Conservation (phyloP, 2,329 filamentous ascomycete species). For the Cladosporium sp. region DNA sequence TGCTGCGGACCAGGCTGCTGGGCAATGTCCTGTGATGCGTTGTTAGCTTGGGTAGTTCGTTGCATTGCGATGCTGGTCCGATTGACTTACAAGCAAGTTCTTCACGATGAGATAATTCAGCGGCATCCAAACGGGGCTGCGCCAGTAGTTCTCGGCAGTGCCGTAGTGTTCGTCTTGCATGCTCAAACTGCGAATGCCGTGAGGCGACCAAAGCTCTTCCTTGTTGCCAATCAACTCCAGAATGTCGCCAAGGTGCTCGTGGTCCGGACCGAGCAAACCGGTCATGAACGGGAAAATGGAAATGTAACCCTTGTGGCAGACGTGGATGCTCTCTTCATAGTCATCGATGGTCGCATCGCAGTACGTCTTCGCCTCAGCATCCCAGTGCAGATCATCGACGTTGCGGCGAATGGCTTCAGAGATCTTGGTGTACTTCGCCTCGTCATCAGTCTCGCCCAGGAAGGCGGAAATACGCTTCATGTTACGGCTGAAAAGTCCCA, state of each 20-base stretch:
- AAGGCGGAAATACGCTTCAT: conserved; percentile 72
- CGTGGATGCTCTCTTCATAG: conserved; percentile 81
- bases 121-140: conserved; percentile 90
- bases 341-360: conserved; percentile 95
- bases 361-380: conserved; percentile 70
- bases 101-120: conserved; percentile 87
- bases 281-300: conserved; percentile 89
- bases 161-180: conserved; percentile 77
- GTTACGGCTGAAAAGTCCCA: conserved; percentile 92
- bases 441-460: conserved; percentile 73
- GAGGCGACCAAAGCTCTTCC: conserved; percentile 81
- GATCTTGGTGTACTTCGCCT: conserved; percentile 63
- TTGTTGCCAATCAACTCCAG: conserved; percentile 75
- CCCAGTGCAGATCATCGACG: conserved; percentile 92
- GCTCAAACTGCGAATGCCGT: conserved; percentile 86
- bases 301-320: conserved; percentile 96
- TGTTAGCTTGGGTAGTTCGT: conserved; percentile 1
- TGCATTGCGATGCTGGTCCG: too few relatives aligned
- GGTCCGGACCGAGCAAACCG: conserved; percentile 69
- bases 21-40: conserved; percentile 54
- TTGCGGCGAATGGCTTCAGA: conserved; percentile 77
- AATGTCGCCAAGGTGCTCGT: conserved; percentile 67
- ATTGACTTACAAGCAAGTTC: conserved; percentile 66
- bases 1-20: conserved; percentile 62
- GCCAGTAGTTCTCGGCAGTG: conserved; percentile 95